A percentile compares a stretch with the other conserved stretches of the same genome.
Evolutionary conservation across 2,329 filamentous ascomycete genomes (phyloP).

Genomic region (Epichloe hybrida): DNA sequence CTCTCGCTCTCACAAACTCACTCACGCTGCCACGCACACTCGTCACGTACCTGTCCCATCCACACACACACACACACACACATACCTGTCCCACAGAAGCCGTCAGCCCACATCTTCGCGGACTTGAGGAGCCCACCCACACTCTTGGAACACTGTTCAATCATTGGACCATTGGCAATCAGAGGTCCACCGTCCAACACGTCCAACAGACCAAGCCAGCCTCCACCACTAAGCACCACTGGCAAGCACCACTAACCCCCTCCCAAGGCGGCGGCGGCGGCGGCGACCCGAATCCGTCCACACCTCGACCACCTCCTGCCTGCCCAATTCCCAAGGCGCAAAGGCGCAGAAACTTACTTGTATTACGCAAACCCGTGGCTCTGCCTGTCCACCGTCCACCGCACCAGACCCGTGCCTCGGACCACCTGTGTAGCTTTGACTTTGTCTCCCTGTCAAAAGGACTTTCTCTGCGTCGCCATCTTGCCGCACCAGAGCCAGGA

Average conservation of each 20-base stretch:
- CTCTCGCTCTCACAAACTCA: not conserved
- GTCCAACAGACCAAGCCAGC: conserved; percentile 1
- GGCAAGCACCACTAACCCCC: not conserved
- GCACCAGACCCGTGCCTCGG: conserved; percentile 9
- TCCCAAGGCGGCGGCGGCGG: not conserved
- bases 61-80: too few species aligned
- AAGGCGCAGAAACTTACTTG: conserved; percentile 8
- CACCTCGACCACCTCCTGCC: conserved; percentile 5
- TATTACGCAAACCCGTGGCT: conserved; percentile 13
- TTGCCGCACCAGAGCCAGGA: conserved; percentile 9
- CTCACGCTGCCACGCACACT: too few species aligned
- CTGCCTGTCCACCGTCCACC: conserved; percentile 7
- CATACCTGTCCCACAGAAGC: not conserved
- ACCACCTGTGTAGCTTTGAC: conserved; percentile 12
- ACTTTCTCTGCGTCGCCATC: conserved; percentile 8
- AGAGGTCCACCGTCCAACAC: not conserved
- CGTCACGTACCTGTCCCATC: too few species aligned
- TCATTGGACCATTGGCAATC: not conserved
- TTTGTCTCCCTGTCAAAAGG: conserved; percentile 7
- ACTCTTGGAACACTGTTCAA: not conserved
- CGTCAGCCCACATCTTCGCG: not conserved
- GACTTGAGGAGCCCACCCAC: not conserved
- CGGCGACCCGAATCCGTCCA: conserved; percentile 5
- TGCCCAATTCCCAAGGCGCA: conserved; percentile 2
- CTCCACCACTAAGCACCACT: not conserved